Base-by-base conservation (phyloP, 495 filamentous ascomycete genomes). In the Sphaerosporella brunnea region DNA sequence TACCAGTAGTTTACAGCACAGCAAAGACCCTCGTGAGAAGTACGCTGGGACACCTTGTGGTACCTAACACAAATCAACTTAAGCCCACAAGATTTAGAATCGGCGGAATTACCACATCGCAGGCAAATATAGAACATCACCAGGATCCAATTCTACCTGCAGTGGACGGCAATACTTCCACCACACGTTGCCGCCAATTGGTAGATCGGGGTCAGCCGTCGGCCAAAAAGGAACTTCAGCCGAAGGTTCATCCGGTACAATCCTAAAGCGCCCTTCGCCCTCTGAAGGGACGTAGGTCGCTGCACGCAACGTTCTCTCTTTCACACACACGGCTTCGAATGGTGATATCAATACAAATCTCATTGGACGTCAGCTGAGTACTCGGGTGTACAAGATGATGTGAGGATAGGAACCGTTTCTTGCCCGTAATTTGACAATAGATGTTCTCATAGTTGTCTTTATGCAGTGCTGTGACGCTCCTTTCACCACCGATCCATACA, bases 381-480 rank as follows among this genome's bases (percentile, higher is more conserved):
- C 28, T 5, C 28, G 13, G 28, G 28, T n/a, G n/a, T n/a, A n/a
- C n/a, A n/a, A n/a, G n/a, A n/a, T n/a, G 13, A 32, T 32, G 7
- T 5, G 28, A 13, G 28, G 28, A 13, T 39, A 20, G 8, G 19
- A 39, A 46, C 0, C 35, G 46, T 56, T 87, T 87, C 15, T 59
- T 58, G 0, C 82, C 82, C 5, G 72, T 59, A 28, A 86, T 62
- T 51, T 84, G 79, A 3, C 79, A 75, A 63, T 84, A 87, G 1
- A 87, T 67, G 62, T 86, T 87, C 60, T 87, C 80, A 59, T 85
- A 85, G 60, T 76, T 75, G 64, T 87, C 82, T 51, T 75, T 77
- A 63, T 87, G 82, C 47, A 86, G 61, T 2, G 79, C 71, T 0
- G 81, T 83, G 0, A 67, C 64, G 37, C 74, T 79, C 11, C 60